A percentile compares a stretch with the other conserved stretches of the same genome.
phyloP scores from a whole-genome alignment of 768 basidiomycete species.

The Pleurotus djamor region DNA sequence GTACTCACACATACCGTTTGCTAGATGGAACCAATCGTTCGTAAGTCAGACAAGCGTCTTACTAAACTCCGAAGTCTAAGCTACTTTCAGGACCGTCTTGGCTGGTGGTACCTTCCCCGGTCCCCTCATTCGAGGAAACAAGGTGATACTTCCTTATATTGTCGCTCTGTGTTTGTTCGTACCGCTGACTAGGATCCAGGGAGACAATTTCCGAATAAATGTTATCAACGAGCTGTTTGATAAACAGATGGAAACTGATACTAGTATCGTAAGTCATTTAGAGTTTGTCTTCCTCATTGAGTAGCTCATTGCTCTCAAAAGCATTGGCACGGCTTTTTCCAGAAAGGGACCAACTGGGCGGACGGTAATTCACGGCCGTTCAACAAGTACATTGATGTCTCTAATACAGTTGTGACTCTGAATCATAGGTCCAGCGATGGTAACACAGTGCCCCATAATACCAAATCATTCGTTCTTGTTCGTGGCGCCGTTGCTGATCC shows the following conservation, averaged over 20 bases:
- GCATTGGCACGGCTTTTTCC: slow-evolving; percentile 34
- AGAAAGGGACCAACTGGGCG: slow-evolving; percentile 25
- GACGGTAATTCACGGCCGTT: slow-evolving; percentile 20
- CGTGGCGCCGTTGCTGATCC: neutral
- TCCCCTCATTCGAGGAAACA: slow-evolving; percentile 28
- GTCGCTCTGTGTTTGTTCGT: neutral
- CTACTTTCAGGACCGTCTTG: neutral
- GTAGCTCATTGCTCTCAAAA: slow-evolving; percentile 9
- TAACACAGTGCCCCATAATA: slow-evolving; percentile 42
- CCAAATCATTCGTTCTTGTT: slow-evolving; percentile 37
- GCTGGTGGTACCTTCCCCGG: slow-evolving; percentile 24
- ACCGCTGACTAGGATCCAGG: slow-evolving; percentile 17
- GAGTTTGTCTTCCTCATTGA: neutral
- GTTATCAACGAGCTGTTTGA: slow-evolving; percentile 37
- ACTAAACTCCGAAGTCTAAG: neutral
- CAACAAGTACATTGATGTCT: neutral
- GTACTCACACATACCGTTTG: neutral
- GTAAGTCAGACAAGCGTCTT: neutral
- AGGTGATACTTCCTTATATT: too few species aligned
- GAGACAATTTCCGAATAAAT: slow-evolving; percentile 37
- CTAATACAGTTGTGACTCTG: neutral
- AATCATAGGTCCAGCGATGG: neutral
- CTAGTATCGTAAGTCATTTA: slow-evolving; percentile 31
- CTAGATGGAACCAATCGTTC: slow-evolving; percentile 11
- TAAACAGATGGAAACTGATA: slow-evolving; percentile 31